phyloP scores from a whole-genome alignment of 768 basidiomycete species.

The Gyrodon lividus region DNA sequence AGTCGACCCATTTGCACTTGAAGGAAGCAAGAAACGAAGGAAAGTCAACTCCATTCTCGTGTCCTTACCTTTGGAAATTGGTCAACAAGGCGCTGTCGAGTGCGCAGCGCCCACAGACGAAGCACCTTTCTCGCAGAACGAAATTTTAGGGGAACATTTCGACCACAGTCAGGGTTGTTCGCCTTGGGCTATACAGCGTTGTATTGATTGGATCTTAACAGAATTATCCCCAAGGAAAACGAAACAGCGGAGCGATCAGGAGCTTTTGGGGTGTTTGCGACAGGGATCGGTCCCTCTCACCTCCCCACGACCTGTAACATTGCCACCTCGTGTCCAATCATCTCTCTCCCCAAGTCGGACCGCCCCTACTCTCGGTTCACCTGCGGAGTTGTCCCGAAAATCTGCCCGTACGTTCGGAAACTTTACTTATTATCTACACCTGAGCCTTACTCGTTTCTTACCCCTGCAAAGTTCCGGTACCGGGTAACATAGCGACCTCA shows the following conservation, averaged over 20 bases:
- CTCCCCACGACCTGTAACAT: conserved; percentile 3
- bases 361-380: neutral
- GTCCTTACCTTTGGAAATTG: neutral
- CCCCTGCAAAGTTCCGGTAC: conserved; percentile 15
- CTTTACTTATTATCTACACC: conserved; percentile 6
- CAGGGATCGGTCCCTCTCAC: neutral
- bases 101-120: neutral
- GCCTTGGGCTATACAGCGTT: neutral
- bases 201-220: conserved; percentile 3
- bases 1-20: conserved; percentile 53
- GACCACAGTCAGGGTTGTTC: conserved; percentile 12
- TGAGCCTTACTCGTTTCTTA: conserved; percentile 13
- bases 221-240: conserved; percentile 9
- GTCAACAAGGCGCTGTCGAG: neutral
- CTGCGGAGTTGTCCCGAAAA: conserved; percentile 6
- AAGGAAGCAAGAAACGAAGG: conserved; percentile 44
- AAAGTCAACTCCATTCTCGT: conserved; percentile 28
- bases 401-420: conserved; percentile 17
- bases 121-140: neutral
- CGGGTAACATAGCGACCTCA: conserved; percentile 3
- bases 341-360: conserved; percentile 2
- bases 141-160: neutral
- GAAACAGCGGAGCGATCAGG: conserved; percentile 1
- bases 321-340: conserved; percentile 6
- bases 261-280: neutral